Conservation (phyloP, 2,329 filamentous ascomycete species). For the Onygena corvina region DNA sequence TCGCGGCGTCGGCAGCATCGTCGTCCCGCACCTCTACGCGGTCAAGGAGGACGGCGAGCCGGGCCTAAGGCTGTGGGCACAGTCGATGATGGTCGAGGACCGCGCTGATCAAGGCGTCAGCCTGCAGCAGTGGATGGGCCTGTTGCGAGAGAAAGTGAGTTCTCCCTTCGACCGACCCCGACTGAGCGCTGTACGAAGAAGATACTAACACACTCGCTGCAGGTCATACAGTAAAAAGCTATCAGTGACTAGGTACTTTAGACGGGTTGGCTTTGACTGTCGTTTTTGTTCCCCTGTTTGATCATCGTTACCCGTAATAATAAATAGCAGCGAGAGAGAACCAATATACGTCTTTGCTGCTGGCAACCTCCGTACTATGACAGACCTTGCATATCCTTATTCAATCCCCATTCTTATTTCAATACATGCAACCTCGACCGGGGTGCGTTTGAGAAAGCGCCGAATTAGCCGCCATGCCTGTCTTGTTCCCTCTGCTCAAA, state of each 20-base stretch:
- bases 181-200: constrained; percentile 10
- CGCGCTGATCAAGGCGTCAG: constrained; percentile 87
- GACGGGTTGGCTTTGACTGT: constrained; percentile 4
- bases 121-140: constrained; percentile 84
- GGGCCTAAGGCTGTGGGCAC: constrained; percentile 88
- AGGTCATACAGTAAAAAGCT: constrained; percentile 17
- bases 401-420: too few relatives aligned
- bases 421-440: constrained; percentile 1
- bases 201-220: constrained; percentile 12
- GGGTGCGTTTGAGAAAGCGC: constrained; percentile 5
- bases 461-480: not conserved
- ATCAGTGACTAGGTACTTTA: constrained; percentile 3
- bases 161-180: constrained; percentile 11
- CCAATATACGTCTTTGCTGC: too few relatives aligned
- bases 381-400: too few relatives aligned
- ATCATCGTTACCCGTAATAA: constrained; percentile 4
- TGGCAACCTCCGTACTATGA: too few relatives aligned
- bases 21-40: constrained; percentile 84
- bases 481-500: not conserved
- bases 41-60: constrained; percentile 94
- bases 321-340: too few relatives aligned
- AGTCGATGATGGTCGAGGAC: constrained; percentile 90
- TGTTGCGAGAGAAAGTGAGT: constrained; percentile 83
- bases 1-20: constrained; percentile 82
- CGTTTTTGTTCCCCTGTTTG: not conserved